Evolutionary conservation across 176 grass and related monocot genomes (phyloP), one percentile per base, ranked within the genome.

Genomic region (Dendrocalamus sinicus): DNA sequence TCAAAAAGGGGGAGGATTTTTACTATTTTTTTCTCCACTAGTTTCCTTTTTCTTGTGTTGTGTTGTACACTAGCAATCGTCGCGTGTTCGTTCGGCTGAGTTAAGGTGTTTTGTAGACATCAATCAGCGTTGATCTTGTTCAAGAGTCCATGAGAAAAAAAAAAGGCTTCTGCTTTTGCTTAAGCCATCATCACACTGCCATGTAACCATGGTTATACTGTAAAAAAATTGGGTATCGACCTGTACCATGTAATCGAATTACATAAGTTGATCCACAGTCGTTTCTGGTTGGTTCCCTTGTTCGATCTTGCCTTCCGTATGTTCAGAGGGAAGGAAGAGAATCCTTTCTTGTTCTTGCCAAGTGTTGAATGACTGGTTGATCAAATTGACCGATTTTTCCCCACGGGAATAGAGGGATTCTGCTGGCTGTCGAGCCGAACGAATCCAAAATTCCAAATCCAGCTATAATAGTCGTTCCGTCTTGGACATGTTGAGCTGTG

Each of bases 51-150:
- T 66, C 17, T 40, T 4, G 19, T 51, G 57, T 40, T 40, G 41
- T 84, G 44, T 73, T 83, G 81, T 74, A 74, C 22, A 11, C 57
- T 59, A 11, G 60, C 10, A 26, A 62, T 26, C 23, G 24, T 26
- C 11, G 59, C n/a, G 23, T 62, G 60, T 28, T 62, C 60, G 23
- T 13, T 26, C 23, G 60, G 23, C 60, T 28, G 51, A 12, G 70
- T 70, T 16, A 19, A 19, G 52, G 63, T 67, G 88, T 71, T n/a
- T 0, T 89, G 88, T 89, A 89, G 43, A 86, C 81, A 85, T 14
- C 59, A 62, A 26, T 68, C 71, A 67, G 46, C 5, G 72, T 88
- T 35, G 5, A 52, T 85, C 30, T 68, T 80, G 82, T 80, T 22
- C 40, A 66, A 48, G 28, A 37, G 50, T 71, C 65, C 54, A 2